phyloP scores from a whole-genome alignment of 305 asterid species.

The Rubia occidens region DNA sequence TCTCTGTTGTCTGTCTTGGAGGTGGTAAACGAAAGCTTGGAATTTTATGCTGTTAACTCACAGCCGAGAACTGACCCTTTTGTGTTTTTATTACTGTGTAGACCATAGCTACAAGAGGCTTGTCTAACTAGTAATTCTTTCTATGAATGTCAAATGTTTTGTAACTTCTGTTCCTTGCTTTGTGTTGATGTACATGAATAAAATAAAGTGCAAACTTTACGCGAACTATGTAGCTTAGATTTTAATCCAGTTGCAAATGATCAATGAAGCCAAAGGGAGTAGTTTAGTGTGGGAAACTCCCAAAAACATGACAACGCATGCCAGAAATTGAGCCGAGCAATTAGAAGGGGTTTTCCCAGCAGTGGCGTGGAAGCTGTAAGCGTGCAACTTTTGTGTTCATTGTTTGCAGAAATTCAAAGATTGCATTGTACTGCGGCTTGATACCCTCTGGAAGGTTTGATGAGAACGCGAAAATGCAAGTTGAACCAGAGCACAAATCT shows the following conservation, averaged over 20 bases:
- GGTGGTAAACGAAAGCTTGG: slow-evolving; percentile 31
- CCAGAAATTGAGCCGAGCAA: no score
- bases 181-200: slow-evolving; percentile 11
- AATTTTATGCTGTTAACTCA: slow-evolving; percentile 26
- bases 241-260: background rate
- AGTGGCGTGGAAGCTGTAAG: background rate
- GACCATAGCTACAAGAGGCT: slow-evolving; percentile 25
- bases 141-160: slow-evolving; percentile 11
- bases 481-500: background rate
- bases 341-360: no score
- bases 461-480: background rate
- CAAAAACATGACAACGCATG: no score
- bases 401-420: background rate
- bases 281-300: no score
- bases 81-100: slow-evolving; percentile 23
- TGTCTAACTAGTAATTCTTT: slow-evolving; percentile 25
- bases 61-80: slow-evolving; percentile 16
- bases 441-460: background rate
- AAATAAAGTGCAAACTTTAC: slow-evolving; percentile 8
- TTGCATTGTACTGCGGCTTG: background rate
- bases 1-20: slow-evolving; percentile 17
- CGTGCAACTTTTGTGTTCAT: background rate
- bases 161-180: slow-evolving; percentile 2
- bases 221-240: background rate
- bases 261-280: background rate